Evolutionary conservation across 1,284 basidiomycete species (phyloP).

Genomic region (Flammula alnicola): DNA sequence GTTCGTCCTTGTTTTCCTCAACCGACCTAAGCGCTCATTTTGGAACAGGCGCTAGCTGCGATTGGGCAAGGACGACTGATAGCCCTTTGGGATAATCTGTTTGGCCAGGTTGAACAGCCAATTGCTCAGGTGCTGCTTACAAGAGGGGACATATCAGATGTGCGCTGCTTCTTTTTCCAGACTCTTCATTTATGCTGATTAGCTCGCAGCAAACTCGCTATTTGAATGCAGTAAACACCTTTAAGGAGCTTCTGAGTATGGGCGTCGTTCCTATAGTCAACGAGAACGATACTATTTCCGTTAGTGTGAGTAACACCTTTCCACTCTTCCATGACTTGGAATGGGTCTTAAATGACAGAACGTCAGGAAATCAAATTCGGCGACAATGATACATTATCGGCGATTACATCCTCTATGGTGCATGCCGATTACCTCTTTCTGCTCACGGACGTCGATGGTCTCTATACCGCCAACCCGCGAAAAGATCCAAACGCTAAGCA

Average conservation of each 20-base stretch:
- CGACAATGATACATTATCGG: constrained; percentile 98
- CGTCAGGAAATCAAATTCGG: constrained; percentile 99
- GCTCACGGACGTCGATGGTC: constrained; percentile 94
- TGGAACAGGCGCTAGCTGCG: constrained; percentile 84
- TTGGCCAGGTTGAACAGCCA: constrained; percentile 90
- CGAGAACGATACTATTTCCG: constrained; percentile 95
- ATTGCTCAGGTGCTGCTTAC: constrained; percentile 97
- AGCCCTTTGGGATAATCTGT: constrained; percentile 96
- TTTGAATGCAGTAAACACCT: constrained; percentile 92
- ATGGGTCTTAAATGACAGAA: neutral
- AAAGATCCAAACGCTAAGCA: constrained; percentile 84
- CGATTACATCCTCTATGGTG: constrained; percentile 95
- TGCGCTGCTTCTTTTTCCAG: constrained; percentile 4
- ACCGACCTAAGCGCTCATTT: neutral
- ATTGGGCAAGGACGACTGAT: constrained; percentile 97
- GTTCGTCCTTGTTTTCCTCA: constrained; percentile 9
- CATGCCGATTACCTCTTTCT: constrained; percentile 98
- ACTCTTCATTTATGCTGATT: constrained; percentile 28
- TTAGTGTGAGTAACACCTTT: constrained; percentile 68
- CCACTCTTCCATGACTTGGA: neutral
- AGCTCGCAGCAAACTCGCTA: constrained; percentile 81
- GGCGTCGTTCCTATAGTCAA: constrained; percentile 95
- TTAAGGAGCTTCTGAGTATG: constrained; percentile 87
- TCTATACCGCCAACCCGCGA: constrained; percentile 95
- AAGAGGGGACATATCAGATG: constrained; percentile 92